Evolutionary conservation across 2,329 filamentous ascomycete genomes (phyloP).

Genomic region (Diaporthe capsici): DNA sequence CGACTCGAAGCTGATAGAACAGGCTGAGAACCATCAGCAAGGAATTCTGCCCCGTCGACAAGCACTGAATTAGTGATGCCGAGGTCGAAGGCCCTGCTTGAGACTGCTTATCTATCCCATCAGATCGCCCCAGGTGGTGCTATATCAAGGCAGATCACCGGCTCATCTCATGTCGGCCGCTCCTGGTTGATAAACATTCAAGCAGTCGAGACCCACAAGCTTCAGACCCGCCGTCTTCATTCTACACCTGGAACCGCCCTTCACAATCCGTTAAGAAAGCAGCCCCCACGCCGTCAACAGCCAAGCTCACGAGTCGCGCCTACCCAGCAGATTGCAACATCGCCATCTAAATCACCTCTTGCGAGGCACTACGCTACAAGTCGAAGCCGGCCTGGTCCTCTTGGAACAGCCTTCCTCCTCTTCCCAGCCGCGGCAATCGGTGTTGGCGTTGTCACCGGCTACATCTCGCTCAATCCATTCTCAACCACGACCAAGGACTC

Average conservation of each 20-base stretch:
- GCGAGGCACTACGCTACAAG: conserved; percentile 25
- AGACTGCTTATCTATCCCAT: neutral
- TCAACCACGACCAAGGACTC: conserved; percentile 23
- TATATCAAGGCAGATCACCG: conserved; percentile 21
- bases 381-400: conserved; percentile 25
- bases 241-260: neutral
- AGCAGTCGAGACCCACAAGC: conserved; percentile 20
- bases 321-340: conserved; percentile 13
- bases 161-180: conserved; percentile 12
- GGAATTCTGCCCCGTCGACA: neutral
- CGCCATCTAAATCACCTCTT: neutral
- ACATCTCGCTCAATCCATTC: conserved; percentile 39
- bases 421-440: conserved; percentile 41
- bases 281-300: neutral
- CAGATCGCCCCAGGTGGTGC: neutral
- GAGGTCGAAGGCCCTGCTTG: neutral
- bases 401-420: conserved; percentile 38
- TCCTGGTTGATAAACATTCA: conserved; percentile 6
- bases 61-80: conserved; percentile 16
- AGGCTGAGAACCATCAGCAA: neutral
- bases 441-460: conserved; percentile 32
- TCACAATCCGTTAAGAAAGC: neutral
- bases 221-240: conserved; percentile 26
- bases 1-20: conserved; percentile 1
- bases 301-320: conserved; percentile 1